Evolutionary conservation across 179 eudicot genomes (phyloP).

Genomic region (Dionaea muscipula): DNA sequence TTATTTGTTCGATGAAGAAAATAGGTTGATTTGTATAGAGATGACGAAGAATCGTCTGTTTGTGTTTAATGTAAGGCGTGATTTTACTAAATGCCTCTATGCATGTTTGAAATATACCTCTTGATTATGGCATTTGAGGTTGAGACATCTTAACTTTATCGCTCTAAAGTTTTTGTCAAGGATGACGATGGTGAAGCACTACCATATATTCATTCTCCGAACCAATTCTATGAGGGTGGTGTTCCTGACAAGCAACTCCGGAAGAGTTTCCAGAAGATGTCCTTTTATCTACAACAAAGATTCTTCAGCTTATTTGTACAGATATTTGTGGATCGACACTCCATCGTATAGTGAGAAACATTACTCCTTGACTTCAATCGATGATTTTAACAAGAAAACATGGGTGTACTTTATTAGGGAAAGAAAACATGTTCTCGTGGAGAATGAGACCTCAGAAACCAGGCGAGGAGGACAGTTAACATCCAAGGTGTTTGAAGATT

Average conservation of each 20-base stretch:
- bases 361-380: neutral
- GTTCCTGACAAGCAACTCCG: neutral
- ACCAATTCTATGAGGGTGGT: neutral
- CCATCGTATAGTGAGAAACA: neutral
- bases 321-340: neutral
- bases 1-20: neutral
- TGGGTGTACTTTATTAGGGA: neutral
- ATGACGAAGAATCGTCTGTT: neutral
- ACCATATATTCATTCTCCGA: neutral
- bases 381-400: constrained; percentile 2
- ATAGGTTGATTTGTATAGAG: neutral
- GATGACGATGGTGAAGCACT: neutral
- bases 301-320: neutral
- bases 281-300: too few relatives aligned
- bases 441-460: neutral
- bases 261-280: neutral
- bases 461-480: neutral
- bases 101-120: neutral
- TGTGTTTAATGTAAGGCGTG: neutral
- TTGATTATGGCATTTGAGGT: too few relatives aligned
- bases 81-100: too few relatives aligned
- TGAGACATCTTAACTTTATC: neutral
- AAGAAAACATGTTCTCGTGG: neutral
- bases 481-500: neutral
- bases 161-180: neutral